Base-by-base conservation (phyloP, 129 eudicot species). In the Chrysanthemum makinoi region DNA sequence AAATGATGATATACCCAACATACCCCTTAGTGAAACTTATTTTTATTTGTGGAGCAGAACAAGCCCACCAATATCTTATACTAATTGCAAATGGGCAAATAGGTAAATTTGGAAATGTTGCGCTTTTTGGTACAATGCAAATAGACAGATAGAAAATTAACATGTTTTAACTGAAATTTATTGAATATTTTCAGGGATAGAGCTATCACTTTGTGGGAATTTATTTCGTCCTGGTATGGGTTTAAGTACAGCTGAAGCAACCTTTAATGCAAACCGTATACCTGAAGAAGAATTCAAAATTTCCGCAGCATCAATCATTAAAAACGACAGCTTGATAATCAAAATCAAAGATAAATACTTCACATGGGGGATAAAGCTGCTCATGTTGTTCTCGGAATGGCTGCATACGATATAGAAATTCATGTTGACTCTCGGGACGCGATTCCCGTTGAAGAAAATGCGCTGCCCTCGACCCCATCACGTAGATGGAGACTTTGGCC, bases 401-500 rank as follows among this genome's bases (percentile, higher is more conserved):
- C 93, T 71, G 91, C 87, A 50, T 94, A 84, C 74, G 97, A 86
- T 54, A 46, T 80, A 68, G 85, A 87, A 59, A 26, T 87, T 49
- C 79, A 89, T 0, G 53, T 88, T 49, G 94, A 86, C 7, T 65
- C 83, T 11, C 68, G 59, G 8, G 88, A 90, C 52, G 83, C 83
- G 24, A 94, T 94, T 70, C 84, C 80, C 0, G 89, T 94, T 62
- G 91, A 79, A 53, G 88, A 75, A 4, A 51, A 78, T 2, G 78
- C 65, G 43, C 72, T 80, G 22, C 52, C 87, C 69, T 74, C 88
- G 7, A 80, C 94, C 58, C 85, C 91, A 16, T 81, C 95, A 3
- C 83, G 96, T 11, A 80, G 94, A 81, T 94, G 99, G 99, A 86
- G 97, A 83, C 87, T 94, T 3, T 90, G 99, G 99, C 91, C 97